Evolutionary conservation across 768 basidiomycete genomes (phyloP), one percentile per base, ranked within the genome.

Genomic region (Mycena latifolia): DNA sequence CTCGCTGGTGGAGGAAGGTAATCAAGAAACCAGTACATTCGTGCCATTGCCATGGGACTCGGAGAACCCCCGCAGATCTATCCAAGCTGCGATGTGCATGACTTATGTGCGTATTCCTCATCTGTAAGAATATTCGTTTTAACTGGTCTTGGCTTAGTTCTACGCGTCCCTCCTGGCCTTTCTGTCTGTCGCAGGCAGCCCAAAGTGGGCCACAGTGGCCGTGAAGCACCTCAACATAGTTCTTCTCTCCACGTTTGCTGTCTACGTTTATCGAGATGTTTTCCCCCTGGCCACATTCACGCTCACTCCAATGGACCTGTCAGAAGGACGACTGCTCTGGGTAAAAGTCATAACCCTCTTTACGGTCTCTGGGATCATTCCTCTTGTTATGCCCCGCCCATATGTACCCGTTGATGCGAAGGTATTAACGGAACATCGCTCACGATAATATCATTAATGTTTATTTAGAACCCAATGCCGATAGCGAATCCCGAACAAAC

Each of bases 211-310:
- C 29, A 52, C 22, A 4, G 27, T 63, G 15, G 43, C 70, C 72
- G 3, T 57, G 63, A 37, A 35, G 14, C 33, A 35, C 33, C 70
- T 75, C 37, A 77, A 71, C 39, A 29, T 71, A 25, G 33, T 81
- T 2, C 69, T 81, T 5, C 35, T 80, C 39, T 79, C 61, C 59
- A 76, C 71, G 63, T 79, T 67, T 78, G 67, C 56, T 0, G 79
- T 89, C 2, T 92, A 86, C 71, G 70, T 76, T 28, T 88, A 88
- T 72, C 83, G 89, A 27, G 85, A 88, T 71, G 50, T 92, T 5
- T 89, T 83, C 78, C 90, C 90, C 9, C 71, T 91, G 15, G 80
- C 83, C 9, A 90, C 86, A 2, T 88, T 77, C 72, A 75, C 78
- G 4, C 72, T 82, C 18, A 27, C 50, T 8, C 88, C 88, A 1